Evolutionary conservation across 495 filamentous ascomycete species (phyloP).

Genomic region (Xylaria sp.): DNA sequence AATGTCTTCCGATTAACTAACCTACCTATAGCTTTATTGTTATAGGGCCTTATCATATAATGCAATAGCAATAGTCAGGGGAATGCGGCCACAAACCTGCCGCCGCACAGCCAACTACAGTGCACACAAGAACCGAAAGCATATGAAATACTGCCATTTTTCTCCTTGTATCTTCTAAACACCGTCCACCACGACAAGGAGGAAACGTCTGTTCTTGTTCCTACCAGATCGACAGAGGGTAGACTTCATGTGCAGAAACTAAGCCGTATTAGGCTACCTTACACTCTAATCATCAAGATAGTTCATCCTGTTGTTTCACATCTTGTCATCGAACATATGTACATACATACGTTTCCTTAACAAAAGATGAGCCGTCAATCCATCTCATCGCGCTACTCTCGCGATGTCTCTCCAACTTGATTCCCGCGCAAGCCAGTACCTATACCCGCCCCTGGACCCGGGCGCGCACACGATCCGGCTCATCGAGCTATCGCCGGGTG

Average conservation of each 20-base stretch:
- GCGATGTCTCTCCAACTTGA: slow-evolving; percentile 9
- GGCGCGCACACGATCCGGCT: not conserved
- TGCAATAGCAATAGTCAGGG: not conserved
- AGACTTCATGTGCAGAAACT: not conserved
- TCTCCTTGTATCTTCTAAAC: not conserved
- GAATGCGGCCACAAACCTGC: not conserved
- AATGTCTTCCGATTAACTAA: not conserved
- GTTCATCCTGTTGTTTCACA: not conserved
- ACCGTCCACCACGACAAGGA: not conserved
- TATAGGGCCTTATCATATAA: no score
- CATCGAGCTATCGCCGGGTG: slow-evolving; percentile 1
- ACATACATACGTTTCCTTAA: not conserved
- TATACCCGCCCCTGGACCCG: slow-evolving; percentile 12
- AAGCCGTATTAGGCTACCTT: slow-evolving; percentile 3
- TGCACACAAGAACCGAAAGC: not conserved
- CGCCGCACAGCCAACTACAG: not conserved
- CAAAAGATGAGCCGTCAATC: not conserved
- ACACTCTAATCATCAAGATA: not conserved
- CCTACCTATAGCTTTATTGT: not conserved
- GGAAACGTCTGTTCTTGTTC: not conserved
- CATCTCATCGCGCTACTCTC: not conserved
- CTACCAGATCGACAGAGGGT: not conserved
- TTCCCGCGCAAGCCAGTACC: not conserved
- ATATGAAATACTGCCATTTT: not conserved
- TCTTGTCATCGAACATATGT: not conserved